Percentiles rank a stretch among this genome's conserved stretches.
phyloP scores from a whole-genome alignment of 176 grass and related monocot genomes.

The Triticum turgidum region DNA sequence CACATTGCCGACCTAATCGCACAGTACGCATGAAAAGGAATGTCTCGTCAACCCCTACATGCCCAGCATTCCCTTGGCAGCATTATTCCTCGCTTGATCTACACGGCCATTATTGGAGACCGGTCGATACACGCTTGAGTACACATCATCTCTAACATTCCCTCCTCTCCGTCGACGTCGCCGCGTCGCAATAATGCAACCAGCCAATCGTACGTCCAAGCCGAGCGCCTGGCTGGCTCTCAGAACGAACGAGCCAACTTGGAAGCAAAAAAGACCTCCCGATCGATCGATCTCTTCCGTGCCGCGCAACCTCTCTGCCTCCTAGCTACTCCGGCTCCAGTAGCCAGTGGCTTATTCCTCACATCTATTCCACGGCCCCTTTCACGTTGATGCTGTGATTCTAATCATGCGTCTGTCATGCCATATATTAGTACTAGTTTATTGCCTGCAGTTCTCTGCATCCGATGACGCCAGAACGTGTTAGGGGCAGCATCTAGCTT shows the following conservation, averaged over 20 bases:
- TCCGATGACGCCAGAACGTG: background rate
- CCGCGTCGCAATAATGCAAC: conserved; percentile 24
- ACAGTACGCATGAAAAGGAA: background rate
- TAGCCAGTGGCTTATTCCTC: background rate
- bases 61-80: background rate
- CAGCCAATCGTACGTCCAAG: background rate
- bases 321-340: background rate
- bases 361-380: background rate
- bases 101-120: conserved; percentile 3
- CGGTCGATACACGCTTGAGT: conserved; percentile 24
- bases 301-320: conserved; percentile 9
- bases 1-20: background rate
- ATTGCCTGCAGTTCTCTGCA: background rate
- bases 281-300: background rate
- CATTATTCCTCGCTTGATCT: background rate
- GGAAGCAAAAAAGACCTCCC: background rate
- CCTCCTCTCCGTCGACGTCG: background rate
- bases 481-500: background rate
- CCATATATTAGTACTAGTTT: no score
- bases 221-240: background rate
- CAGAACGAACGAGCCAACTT: background rate
- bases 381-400: background rate
- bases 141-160: conserved; percentile 14
- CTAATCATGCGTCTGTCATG: conserved; percentile 5
- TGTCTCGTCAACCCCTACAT: background rate